These are phyloP conservation scores for Avicennia marina DNA, from an alignment of 257 asterid species.

Conservation along the genomic window DNA sequence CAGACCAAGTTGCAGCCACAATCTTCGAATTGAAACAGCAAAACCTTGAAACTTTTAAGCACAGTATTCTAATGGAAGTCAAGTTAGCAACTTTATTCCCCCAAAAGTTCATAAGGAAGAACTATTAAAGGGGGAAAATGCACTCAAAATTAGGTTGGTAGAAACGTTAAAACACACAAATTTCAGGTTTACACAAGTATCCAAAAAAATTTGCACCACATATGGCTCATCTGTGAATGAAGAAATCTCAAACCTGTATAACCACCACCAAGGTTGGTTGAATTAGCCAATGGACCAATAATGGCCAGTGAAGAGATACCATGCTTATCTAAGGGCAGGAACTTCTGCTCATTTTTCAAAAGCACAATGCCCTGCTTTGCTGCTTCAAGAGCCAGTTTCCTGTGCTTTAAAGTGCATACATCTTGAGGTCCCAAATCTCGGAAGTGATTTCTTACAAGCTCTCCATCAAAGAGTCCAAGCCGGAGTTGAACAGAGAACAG, in stretches of 20 bases:
- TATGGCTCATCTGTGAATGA: too few species aligned
- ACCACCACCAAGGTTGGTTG: slow-evolving; percentile 68
- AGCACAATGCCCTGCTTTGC: slow-evolving; percentile 88
- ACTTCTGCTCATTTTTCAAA: slow-evolving; percentile 60
- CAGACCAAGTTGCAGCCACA: not conserved
- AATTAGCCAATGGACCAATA: slow-evolving; percentile 77
- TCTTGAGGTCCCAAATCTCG: slow-evolving; percentile 38
- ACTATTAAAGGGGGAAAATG: too few species aligned
- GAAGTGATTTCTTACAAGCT: slow-evolving; percentile 31
- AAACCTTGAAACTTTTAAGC: not conserved
- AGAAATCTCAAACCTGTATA: slow-evolving; percentile 54
- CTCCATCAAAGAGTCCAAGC: slow-evolving; percentile 84
- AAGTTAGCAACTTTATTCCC: too few species aligned
- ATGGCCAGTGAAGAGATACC: slow-evolving; percentile 60
- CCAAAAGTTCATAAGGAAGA: too few species aligned
- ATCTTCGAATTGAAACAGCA: too few species aligned
- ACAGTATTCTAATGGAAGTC: too few species aligned
- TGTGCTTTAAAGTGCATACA: slow-evolving; percentile 36
- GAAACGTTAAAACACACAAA: too few species aligned
- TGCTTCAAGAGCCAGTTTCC: slow-evolving; percentile 77
- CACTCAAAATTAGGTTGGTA: too few species aligned
- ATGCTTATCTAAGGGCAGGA: slow-evolving; percentile 55
- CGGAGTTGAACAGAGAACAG: slow-evolving; percentile 73
- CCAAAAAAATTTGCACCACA: too few species aligned
- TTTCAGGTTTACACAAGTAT: too few species aligned